Evolutionary conservation across 768 basidiomycete genomes (phyloP).

Genomic region (Phaeotremella skinneri): DNA sequence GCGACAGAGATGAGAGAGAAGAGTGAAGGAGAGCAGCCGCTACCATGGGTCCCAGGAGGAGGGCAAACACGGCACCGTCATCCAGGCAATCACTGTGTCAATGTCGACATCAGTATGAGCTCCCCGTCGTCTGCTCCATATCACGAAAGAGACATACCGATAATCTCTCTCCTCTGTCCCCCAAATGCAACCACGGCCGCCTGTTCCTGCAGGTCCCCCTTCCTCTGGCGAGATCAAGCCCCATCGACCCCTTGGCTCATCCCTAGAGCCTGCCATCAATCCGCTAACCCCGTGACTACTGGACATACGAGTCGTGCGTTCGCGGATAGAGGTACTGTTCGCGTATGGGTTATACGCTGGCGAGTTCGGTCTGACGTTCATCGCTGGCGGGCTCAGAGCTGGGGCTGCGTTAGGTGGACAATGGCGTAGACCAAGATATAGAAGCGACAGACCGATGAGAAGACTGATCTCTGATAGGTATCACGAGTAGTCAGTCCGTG

Average conservation of each 20-base stretch:
- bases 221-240: slow-evolving; percentile 12
- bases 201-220: slow-evolving; percentile 17
- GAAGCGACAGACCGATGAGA: slow-evolving; percentile 31
- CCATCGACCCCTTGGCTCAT: slow-evolving; percentile 3
- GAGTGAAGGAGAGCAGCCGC: slow-evolving; percentile 64
- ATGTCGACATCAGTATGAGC: slow-evolving; percentile 4
- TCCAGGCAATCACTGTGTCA: slow-evolving; percentile 67
- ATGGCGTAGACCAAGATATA: slow-evolving; percentile 23
- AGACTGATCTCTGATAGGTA: slow-evolving; percentile 30
- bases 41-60: slow-evolving; percentile 80
- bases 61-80: slow-evolving; percentile 78
- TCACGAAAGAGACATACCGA: slow-evolving; percentile 24
- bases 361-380: slow-evolving; percentile 14
- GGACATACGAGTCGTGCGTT: slow-evolving; percentile 10
- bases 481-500: slow-evolving; percentile 1
- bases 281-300: slow-evolving; percentile 7
- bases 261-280: background rate
- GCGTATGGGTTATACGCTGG: slow-evolving; percentile 10
- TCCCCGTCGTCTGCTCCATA: background rate
- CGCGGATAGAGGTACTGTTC: slow-evolving; percentile 3
- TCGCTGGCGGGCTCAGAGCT: slow-evolving; percentile 7
- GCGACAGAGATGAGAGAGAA: slow-evolving; percentile 53
- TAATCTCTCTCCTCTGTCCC: slow-evolving; percentile 50
- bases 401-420: slow-evolving; percentile 11
- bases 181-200: slow-evolving; percentile 47